Evolutionary conservation across 805 yeast species (phyloP).

Genomic region (Lipomyces sp.): DNA sequence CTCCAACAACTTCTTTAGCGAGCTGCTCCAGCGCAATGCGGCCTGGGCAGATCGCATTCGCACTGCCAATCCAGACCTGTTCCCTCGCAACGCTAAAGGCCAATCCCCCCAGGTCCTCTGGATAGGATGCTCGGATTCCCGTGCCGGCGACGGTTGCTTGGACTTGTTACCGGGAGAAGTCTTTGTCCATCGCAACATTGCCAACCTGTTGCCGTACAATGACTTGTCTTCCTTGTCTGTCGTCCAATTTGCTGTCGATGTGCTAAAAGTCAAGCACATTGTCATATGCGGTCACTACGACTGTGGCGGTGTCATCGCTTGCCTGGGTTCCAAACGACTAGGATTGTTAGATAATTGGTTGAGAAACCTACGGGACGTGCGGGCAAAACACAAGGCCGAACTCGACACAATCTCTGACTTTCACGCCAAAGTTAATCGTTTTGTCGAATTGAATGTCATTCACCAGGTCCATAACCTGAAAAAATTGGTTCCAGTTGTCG

Average conservation of each 20-base stretch:
- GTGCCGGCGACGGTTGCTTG: slow-evolving; percentile 79
- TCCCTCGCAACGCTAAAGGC: slow-evolving; percentile 73
- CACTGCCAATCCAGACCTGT: slow-evolving; percentile 59
- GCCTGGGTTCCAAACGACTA: slow-evolving; percentile 64
- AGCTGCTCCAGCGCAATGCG: slow-evolving; percentile 49
- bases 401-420: slow-evolving; percentile 58
- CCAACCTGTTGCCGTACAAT: slow-evolving; percentile 69
- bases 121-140: slow-evolving; percentile 93
- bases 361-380: slow-evolving; percentile 64
- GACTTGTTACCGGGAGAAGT: slow-evolving; percentile 89
- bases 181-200: slow-evolving; percentile 86
- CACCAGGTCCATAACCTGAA: slow-evolving; percentile 70
- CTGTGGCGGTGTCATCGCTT: slow-evolving; percentile 91
- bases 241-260: slow-evolving; percentile 85
- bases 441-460: slow-evolving; percentile 77
- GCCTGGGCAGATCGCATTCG: slow-evolving; percentile 55
- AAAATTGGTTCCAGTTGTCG: slow-evolving; percentile 66
- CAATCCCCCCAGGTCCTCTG: slow-evolving; percentile 92
- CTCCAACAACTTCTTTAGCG: slow-evolving; percentile 17
- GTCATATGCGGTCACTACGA: slow-evolving; percentile 93
- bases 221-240: slow-evolving; percentile 79
- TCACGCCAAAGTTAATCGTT: slow-evolving; percentile 59
- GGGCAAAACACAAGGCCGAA: slow-evolving; percentile 60
- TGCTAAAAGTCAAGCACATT: slow-evolving; percentile 76
- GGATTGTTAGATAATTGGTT: slow-evolving; percentile 78